Conservation (phyloP, 768 basidiomycete species). For the Rhodosporidiobolus odoratus region DNA sequence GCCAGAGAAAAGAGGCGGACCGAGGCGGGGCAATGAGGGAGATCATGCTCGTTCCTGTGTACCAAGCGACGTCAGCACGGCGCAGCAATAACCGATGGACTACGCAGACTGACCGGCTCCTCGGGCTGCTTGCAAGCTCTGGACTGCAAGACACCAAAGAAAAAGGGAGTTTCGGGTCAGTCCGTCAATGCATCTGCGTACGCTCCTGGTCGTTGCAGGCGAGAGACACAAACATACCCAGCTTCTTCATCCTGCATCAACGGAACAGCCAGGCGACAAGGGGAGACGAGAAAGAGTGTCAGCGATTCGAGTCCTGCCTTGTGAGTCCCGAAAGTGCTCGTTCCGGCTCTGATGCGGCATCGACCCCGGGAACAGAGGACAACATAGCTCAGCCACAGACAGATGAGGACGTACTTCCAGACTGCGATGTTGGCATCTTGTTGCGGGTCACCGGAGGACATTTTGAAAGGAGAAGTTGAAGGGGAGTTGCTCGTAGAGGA, state of each 20-base stretch:
- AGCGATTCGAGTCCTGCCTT: no score
- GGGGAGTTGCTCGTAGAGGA: background rate
- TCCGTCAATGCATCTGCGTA: background rate
- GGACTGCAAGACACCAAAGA: slow-evolving; percentile 50
- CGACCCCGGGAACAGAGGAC: no score
- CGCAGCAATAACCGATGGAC: background rate
- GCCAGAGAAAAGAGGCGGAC: slow-evolving; percentile 49
- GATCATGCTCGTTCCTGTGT: slow-evolving; percentile 84
- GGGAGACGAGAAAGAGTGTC: background rate
- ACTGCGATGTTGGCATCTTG: slow-evolving; percentile 32
- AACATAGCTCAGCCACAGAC: no score
- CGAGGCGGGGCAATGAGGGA: slow-evolving; percentile 94
- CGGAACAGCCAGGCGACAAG: no score
- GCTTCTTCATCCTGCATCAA: slow-evolving; percentile 29
- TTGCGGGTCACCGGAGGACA: slow-evolving; percentile 14
- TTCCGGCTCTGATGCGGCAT: background rate
- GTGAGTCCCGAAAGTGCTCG: background rate
- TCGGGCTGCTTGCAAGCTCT: slow-evolving; percentile 89
- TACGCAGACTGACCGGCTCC: slow-evolving; percentile 49
- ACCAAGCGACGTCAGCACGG: slow-evolving; percentile 55
- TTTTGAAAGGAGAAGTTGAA: background rate
- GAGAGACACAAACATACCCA: slow-evolving; percentile 6
- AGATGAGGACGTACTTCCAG: slow-evolving; percentile 28
- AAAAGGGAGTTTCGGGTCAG: slow-evolving; percentile 1
- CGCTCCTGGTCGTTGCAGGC: background rate